Evolutionary conservation across 352 stramenopile genomes (phyloP).

Genomic region (Globisporangium paddicum): DNA sequence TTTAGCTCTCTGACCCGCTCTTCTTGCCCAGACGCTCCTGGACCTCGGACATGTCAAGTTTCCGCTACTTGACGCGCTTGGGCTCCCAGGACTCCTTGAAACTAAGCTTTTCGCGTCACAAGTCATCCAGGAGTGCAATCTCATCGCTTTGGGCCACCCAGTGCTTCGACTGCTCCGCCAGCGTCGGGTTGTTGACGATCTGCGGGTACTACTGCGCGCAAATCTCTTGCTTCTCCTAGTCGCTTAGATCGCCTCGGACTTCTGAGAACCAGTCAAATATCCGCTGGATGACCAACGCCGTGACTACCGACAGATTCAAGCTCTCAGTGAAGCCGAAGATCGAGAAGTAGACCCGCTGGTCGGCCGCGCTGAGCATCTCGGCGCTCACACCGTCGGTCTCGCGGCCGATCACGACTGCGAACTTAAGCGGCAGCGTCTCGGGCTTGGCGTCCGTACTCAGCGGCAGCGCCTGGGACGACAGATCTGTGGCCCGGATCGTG

Average conservation of each 20-base stretch:
- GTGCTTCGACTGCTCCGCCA: constrained; percentile 40
- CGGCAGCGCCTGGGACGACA: constrained; percentile 68
- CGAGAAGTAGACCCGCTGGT: constrained; percentile 91
- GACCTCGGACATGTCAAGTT: constrained; percentile 59
- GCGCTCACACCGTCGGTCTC: constrained; percentile 89
- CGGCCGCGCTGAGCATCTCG: constrained; percentile 84
- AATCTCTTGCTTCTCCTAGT: constrained; percentile 41
- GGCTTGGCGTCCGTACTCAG: constrained; percentile 36
- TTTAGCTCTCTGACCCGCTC: neutral
- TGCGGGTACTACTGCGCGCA: constrained; percentile 56
- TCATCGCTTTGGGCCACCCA: constrained; percentile 38
- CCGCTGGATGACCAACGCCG: constrained; percentile 89
- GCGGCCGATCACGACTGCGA: constrained; percentile 92
- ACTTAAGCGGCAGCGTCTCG: constrained; percentile 40
- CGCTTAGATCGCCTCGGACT: constrained; percentile 48
- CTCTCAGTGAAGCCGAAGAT: constrained; percentile 93
- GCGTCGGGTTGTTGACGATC: constrained; percentile 63
- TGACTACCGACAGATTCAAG: constrained; percentile 91
- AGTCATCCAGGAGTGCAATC: constrained; percentile 43
- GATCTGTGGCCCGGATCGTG: constrained; percentile 90
- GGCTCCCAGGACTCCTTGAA: constrained; percentile 53
- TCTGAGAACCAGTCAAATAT: constrained; percentile 75
- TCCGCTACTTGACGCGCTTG: constrained; percentile 53
- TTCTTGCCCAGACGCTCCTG: constrained; percentile 35
- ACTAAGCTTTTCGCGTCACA: constrained; percentile 48